Conservation (phyloP, 768 basidiomycete species). For the Hemileccinum rubropunctum region DNA sequence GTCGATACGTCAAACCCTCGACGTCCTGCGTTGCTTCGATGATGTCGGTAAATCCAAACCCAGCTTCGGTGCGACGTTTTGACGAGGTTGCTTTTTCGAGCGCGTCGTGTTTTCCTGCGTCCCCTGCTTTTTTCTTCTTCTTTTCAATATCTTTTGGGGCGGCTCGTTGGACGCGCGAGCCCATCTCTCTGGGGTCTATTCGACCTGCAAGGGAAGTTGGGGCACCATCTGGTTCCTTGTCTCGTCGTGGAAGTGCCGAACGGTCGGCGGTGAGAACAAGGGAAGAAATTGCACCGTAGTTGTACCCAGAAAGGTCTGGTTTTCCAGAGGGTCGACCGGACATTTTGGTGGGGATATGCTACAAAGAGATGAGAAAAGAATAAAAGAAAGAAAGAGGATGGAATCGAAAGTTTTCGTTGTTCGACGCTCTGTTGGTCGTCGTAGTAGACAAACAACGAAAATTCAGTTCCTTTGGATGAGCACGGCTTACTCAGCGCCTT, state of each 20-base stretch:
- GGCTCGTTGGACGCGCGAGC: slow-evolving; percentile 80
- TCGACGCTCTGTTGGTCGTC: too few relatives aligned
- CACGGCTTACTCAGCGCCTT: slow-evolving; percentile 15
- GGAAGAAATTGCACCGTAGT: slow-evolving; percentile 93
- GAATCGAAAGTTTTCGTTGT: neutral
- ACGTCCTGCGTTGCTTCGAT: slow-evolving; percentile 92
- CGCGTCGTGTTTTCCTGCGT: slow-evolving; percentile 46
- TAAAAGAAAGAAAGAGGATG: neutral
- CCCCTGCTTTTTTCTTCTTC: slow-evolving; percentile 85
- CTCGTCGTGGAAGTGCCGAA: slow-evolving; percentile 75
- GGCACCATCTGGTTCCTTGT: slow-evolving; percentile 96
- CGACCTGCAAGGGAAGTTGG: slow-evolving; percentile 90
- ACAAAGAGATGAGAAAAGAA: slow-evolving; percentile 6
- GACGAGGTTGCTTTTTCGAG: slow-evolving; percentile 52
- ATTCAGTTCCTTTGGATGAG: too few relatives aligned
- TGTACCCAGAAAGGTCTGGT: slow-evolving; percentile 87
- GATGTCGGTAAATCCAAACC: slow-evolving; percentile 85
- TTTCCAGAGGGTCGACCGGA: slow-evolving; percentile 45
- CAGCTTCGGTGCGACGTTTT: slow-evolving; percentile 60
- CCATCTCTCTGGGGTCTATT: slow-evolving; percentile 91
- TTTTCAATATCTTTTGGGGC: slow-evolving; percentile 87
- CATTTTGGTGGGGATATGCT: slow-evolving; percentile 27
- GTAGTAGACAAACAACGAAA: neutral
- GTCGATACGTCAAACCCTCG: slow-evolving; percentile 90
- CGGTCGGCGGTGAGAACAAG: slow-evolving; percentile 92